Percentiles rank a stretch among this genome's conserved stretches.
These are phyloP conservation scores for Xanthoconium stramineum DNA, from an alignment of 768 basidiomycete genomes.

Conservation along the genomic window DNA sequence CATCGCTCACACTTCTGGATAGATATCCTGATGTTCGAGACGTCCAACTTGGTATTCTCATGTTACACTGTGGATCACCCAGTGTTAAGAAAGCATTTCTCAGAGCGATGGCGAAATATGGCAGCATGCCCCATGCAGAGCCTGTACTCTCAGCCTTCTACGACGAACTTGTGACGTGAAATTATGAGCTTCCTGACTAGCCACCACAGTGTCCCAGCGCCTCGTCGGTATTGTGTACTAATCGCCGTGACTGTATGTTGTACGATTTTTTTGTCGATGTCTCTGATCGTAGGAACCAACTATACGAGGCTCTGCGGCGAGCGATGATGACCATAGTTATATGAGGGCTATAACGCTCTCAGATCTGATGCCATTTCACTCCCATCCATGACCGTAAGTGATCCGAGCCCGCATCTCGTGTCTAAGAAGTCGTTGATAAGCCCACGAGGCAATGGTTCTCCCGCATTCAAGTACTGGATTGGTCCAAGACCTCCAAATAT, in stretches of 20 bases:
- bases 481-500: no score
- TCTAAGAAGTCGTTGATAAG: not conserved
- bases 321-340: no score
- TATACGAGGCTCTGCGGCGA: no score
- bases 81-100: slow-evolving; percentile 16
- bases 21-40: slow-evolving; percentile 19
- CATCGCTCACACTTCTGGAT: not conserved
- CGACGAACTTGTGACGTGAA: slow-evolving; percentile 7
- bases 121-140: slow-evolving; percentile 8
- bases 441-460: not conserved
- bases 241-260: not conserved
- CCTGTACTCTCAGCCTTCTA: slow-evolving; percentile 16
- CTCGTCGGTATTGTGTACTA: not conserved
- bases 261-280: not conserved
- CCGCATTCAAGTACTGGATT: not conserved
- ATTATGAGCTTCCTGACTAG: not conserved
- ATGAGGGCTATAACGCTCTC: no score
- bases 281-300: no score
- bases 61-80: slow-evolving; percentile 1
- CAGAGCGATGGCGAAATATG: not conserved
- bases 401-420: not conserved
- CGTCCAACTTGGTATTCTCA: slow-evolving; percentile 17
- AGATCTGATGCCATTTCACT: no score
- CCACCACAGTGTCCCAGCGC: no score
- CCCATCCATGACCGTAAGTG: no score